These are phyloP conservation scores for Chlorella sp. DNA, from an alignment of 139 green algal genomes.

Conservation along the genomic window DNA sequence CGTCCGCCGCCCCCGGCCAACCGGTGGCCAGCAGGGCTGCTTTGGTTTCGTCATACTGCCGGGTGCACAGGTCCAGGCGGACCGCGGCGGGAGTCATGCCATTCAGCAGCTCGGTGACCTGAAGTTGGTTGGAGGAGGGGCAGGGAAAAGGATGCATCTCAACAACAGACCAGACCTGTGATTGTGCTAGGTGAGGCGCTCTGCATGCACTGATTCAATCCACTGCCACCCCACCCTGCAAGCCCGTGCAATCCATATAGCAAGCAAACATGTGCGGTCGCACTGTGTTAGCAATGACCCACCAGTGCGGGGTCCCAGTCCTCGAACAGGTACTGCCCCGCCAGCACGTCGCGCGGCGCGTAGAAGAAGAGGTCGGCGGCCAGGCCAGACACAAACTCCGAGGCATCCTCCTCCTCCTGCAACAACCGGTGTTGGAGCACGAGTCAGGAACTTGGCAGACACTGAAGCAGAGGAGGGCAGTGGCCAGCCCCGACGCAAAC, in stretches of 20 bases:
- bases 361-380: constrained; percentile 63
- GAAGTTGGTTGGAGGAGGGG: not conserved
- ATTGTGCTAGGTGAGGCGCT: no score
- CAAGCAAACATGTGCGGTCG: no score
- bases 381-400: constrained; percentile 77
- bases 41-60: constrained; percentile 44
- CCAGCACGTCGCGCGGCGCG: constrained; percentile 69
- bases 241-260: no score
- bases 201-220: no score
- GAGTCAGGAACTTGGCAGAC: no score
- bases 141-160: no score
- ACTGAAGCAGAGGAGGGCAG: no score
- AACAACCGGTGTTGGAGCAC: no score
- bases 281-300: not conserved
- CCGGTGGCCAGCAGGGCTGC: not conserved
- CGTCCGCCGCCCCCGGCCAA: constrained; percentile 8
- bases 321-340: constrained; percentile 71
- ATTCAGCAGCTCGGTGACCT: constrained; percentile 58
- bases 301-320: constrained; percentile 77
- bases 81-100: constrained; percentile 49
- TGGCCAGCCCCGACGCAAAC: no score
- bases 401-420: constrained; percentile 87
- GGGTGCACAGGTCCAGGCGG: constrained; percentile 79
- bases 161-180: no score
- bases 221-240: no score